A percentile compares a stretch with the other conserved stretches of the same genome.
Conservation (phyloP, 1,139 yeast species). For the Meyerozyma elateridarum region DNA sequence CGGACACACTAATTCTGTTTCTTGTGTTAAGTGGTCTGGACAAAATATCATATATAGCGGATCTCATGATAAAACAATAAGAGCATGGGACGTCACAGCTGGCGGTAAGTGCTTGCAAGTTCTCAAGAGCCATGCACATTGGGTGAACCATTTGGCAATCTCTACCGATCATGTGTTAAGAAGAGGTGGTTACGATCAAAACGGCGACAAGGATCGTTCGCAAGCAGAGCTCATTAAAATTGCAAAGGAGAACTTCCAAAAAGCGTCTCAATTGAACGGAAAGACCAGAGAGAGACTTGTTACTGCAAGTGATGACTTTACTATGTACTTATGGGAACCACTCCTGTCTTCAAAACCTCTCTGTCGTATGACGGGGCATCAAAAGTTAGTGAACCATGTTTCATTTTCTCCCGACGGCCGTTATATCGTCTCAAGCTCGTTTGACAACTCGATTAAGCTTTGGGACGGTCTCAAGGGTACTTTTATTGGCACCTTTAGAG, state of each 20-base stretch:
- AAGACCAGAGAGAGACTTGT: conserved; percentile 73
- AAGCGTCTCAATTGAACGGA: conserved; percentile 73
- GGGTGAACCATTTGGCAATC: conserved; percentile 92
- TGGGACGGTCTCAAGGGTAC: conserved; percentile 97
- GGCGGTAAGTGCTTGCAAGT: conserved; percentile 77
- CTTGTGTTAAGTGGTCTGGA: conserved; percentile 97
- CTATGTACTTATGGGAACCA: conserved; percentile 98
- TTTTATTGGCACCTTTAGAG: conserved; percentile 84
- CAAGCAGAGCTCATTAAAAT: conserved; percentile 30
- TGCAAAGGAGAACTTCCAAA: conserved; percentile 58
- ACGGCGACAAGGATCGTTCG: conserved; percentile 18
- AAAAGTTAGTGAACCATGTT: conserved; percentile 92
- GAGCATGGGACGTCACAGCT: conserved; percentile 80
- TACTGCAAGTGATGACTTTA: conserved; percentile 94
- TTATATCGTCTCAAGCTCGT: conserved; percentile 84
- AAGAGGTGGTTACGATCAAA: conserved; percentile 73
- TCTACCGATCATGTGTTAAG: conserved; percentile 88
- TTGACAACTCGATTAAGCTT: conserved; percentile 88
- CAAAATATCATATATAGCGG: conserved; percentile 79
- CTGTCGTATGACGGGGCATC: conserved; percentile 95
- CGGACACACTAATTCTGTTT: conserved; percentile 86
- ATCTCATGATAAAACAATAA: conserved; percentile 92
- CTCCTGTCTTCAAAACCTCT: conserved; percentile 73
- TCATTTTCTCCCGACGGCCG: conserved; percentile 96
- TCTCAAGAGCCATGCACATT: conserved; percentile 87